These are phyloP conservation scores for Heritiera littoralis DNA, from an alignment of 345 rosid species.

Conservation along the genomic window DNA sequence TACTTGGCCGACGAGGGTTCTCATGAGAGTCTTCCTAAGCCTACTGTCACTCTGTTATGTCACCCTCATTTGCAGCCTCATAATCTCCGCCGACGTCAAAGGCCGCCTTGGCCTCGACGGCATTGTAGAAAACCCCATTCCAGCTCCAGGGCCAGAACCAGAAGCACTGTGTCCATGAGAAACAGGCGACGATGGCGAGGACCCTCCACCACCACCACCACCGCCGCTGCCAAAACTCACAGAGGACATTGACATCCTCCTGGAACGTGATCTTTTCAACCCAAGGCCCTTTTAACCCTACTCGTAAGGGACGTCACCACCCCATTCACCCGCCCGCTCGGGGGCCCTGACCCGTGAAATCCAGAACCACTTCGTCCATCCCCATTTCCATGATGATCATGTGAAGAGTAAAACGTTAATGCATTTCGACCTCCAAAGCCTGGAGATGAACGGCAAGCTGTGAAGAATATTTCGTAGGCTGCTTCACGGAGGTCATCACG, in stretches of 20 bases:
- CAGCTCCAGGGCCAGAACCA: conserved; percentile 33
- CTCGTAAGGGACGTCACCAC: conserved; percentile 77
- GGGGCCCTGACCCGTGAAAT: conserved; percentile 20
- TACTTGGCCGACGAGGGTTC: conserved; percentile 93
- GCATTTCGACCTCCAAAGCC: conserved; percentile 80
- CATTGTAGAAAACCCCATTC: conserved; percentile 40
- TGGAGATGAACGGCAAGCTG: conserved; percentile 79
- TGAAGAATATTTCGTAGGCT: conserved; percentile 89
- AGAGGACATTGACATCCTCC: conserved; percentile 53
- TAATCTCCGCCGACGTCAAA: conserved; percentile 84
- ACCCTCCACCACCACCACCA: conserved; percentile 25
- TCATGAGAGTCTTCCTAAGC: conserved; percentile 81
- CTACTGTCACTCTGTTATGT: conserved; percentile 85
- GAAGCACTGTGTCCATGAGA: conserved; percentile 16
- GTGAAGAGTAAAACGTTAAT: conserved; percentile 58
- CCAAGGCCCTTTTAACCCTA: conserved; percentile 69
- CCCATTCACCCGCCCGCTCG: conserved; percentile 36
- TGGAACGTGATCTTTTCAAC: conserved; percentile 69
- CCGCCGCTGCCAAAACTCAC: conserved; percentile 14
- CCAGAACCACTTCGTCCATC: conserved; percentile 43
- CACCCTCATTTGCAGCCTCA: conserved; percentile 92
- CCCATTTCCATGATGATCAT: conserved; percentile 34
- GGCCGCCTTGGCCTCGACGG: conserved; percentile 64
- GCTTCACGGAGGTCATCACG: conserved; percentile 73
- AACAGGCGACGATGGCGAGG: conserved; percentile 56